A percentile compares a stretch with the other conserved stretches of the same genome.
Conservation (phyloP, 805 yeast species). For the Pichia sporocuriosa region DNA sequence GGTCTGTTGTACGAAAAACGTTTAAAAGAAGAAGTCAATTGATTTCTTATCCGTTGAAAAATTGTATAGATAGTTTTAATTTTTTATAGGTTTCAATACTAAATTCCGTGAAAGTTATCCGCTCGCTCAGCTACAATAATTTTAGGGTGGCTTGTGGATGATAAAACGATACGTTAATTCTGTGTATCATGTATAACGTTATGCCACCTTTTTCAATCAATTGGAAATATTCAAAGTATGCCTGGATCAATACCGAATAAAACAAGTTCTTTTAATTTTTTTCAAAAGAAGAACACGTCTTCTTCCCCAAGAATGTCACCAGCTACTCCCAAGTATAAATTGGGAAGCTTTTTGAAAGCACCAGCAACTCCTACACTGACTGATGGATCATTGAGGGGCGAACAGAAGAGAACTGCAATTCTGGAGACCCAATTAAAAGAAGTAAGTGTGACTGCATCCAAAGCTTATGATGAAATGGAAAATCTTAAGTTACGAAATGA, state of each 20-base stretch:
- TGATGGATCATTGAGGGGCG: slow-evolving; percentile 20
- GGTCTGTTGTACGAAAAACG: slow-evolving; percentile 49
- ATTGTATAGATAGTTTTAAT: no score
- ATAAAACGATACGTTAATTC: no score
- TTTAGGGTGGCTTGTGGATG: no score
- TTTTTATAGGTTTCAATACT: background rate
- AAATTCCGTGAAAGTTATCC: background rate
- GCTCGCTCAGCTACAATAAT: no score
- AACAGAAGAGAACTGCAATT: slow-evolving; percentile 17
- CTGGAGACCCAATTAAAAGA: slow-evolving; percentile 20
- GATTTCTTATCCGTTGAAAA: background rate
- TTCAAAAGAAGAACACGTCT: background rate
- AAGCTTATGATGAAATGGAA: slow-evolving; percentile 24
- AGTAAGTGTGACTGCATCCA: slow-evolving; percentile 23
- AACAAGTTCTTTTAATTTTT: slow-evolving; percentile 4
- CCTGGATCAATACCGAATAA: background rate
- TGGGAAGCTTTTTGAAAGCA: background rate
- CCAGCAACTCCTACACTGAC: slow-evolving; percentile 17
- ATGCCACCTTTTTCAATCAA: no score
- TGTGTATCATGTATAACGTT: no score
- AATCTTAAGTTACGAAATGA: slow-evolving; percentile 19
- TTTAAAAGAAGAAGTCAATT: slow-evolving; percentile 1
- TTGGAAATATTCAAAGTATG: no score
- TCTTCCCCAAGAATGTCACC: slow-evolving; percentile 3
- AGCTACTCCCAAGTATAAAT: slow-evolving; percentile 10